Base-by-base conservation (phyloP, 495 filamentous ascomycete genomes). In the Talaromyces stipitatus region DNA sequence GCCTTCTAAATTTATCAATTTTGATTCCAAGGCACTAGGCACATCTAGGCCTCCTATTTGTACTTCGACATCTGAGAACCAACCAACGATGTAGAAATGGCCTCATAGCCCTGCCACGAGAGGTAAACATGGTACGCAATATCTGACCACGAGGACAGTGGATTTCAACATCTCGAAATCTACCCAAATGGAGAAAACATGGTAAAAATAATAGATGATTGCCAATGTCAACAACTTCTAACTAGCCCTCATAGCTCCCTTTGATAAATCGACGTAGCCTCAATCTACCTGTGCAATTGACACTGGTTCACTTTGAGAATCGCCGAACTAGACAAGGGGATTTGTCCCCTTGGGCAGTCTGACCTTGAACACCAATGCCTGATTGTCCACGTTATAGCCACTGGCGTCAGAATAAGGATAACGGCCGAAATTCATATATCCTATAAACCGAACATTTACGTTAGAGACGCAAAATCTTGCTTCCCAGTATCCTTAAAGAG, bases 321-420 rank as follows among this genome's bases (percentile, higher is more conserved):
- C 2, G 2, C 12, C 12, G 0, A 9, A 1, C 43, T 47, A 47
- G 43, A 52, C 28, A 52, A 52, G 50, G 14, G 50, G 50, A 2
- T 52, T 30, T 28, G 50, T n/a, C 6, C 50, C 50, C n/a, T 27
- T 30, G 10, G 50, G 50, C 10, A 89, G 68, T 47, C 73, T 78
- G 30, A 91, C 69, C 71, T 85, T 82, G 69, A 91, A 92, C 3
- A 88, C 86, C 57, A 92, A 67, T 0, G 78, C 82, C 71, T 92
- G 89, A 56, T 73, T 88, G 51, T 89, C 80, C 18, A 94, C 62
- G 54, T 78, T 79, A 47, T 72, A 85, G 0, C 87, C 87, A 14
- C 76, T 85, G 0, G 61, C 72, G 62, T 94, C 88, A 8, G 72
- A 63, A 62, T 85, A 92, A 18, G 66, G 67, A 29, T 82, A 73